Base-by-base conservation (phyloP, 2,329 filamentous ascomycete genomes). In the Aspergillus terreus region DNA sequence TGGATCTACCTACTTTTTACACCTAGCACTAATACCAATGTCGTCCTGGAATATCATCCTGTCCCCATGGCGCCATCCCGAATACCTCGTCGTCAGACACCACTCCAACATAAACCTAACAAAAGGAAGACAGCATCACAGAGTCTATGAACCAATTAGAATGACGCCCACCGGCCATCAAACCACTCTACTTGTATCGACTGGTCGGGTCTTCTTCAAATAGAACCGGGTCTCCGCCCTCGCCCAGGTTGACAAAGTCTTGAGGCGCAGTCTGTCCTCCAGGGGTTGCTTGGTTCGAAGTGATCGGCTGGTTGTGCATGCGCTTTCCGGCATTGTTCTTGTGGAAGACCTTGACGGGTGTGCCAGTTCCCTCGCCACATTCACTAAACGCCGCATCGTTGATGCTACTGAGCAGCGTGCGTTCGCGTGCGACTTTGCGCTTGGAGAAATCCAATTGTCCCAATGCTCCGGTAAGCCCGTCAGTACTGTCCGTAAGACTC, bases 391-490 rank as follows among this genome's bases (percentile, higher is more conserved):
- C 74, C 65, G 94, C 82, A 46, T 90, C 83, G 70, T 96, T 95
- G 70, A 95, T 82, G 45, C 82, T 85, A 61, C 87, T 87, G 35
- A 99, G 79, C 49, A 97, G 74, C 0, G 94, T 99, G 44, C 94
- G 84, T 72, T 97, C 89, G 12, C 94, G 84, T 23, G 81, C 77
- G 0, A 90, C 74, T 57, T 92, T 94, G 58, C 92, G 85, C 61
- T 87, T 88, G 23, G 87, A 84, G 67, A 99, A 92, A 60, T 94
- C 90, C 9, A 99, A 80, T 10, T 83, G 82, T 21, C 84, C 84
- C 60, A 99, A 82, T 30, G 88, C 91, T n/a, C 89, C 89, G 0
- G 94, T 92, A 19, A 99, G 79, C 5, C 92, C 92, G 64, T 95
- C 91, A 14, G 92, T 96, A 72, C 91, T 96, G 73, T 96, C 92